Evolutionary conservation across 2,329 filamentous ascomycete species (phyloP), one percentile per base, ranked within the genome.

Genomic region (Arthrobotrys sinensis): DNA sequence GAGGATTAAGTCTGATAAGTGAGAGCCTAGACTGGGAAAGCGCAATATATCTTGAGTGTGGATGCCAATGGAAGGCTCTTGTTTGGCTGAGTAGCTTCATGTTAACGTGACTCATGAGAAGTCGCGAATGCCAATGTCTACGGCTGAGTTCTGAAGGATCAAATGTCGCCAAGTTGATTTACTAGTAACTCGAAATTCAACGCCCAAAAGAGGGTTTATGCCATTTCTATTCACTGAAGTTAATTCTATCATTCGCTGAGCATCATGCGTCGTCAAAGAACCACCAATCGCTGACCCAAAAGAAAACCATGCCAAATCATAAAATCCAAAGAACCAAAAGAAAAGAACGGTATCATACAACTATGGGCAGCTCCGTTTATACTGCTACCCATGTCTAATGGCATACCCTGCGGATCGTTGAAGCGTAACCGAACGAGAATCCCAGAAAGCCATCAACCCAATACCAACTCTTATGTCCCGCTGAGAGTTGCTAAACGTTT

Each of bases 161-260:
- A 34, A n/a, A 24, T 36, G 14, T 48, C n/a, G 11, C 24, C 24
- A 57, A 10, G n/a, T 40, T 4, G n/a, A 16, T n/a, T 40, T 11
- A 10, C 12, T 34, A n/a, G 7, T 14, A 36, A 57, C 11, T 38
- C 16, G 1, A 48, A 38, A 10, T 19, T 8, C 19, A 48, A 48
- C 32, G 24, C 43, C 38, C 24, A 4, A 64, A 45, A 64, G 57
- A 62, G 46, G 32, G 66, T 46, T 46, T 12, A 46, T 70, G 66
- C 66, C 66, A 70, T 63, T 70, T 69, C 46, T 46, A 64, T 71
- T 55, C 46, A 50, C 4, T 40, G 19, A 38, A 21, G 36, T 57
- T 34, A 55, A 21, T 65, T 66, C 69, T 66, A 66, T 60, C 32
- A 38, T 67, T 63, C 34, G 32, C 43, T 62, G 16, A 32, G 62